phyloP scores from a whole-genome alignment of 495 filamentous ascomycete genomes.

The Tuber brumale region DNA sequence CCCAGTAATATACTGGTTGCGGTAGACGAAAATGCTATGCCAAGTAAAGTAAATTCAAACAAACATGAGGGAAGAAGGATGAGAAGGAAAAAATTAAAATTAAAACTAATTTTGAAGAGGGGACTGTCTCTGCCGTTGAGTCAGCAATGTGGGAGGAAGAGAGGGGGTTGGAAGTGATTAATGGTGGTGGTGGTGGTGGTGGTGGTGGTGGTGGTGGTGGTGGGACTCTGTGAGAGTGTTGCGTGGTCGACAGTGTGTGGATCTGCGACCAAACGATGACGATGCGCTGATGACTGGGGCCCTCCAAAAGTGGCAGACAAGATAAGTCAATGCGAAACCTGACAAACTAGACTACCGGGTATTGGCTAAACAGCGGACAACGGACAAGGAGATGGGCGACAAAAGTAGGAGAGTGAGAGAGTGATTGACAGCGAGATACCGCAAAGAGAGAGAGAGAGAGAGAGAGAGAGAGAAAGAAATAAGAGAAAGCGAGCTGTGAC shows the following conservation, averaged over 20 bases:
- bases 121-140: not conserved
- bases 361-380: not conserved
- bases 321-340: not conserved
- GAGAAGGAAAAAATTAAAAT: not conserved
- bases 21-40: not conserved
- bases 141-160: not conserved
- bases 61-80: not conserved
- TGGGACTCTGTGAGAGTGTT: not conserved
- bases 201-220: not conserved
- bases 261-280: not conserved
- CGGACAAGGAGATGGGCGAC: not conserved
- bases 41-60: not conserved
- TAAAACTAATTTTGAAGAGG: not conserved
- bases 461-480: not conserved
- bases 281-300: not conserved
- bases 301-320: not conserved
- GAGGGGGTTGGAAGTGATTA: not conserved
- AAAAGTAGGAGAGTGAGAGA: not conserved
- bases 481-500: not conserved
- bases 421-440: not conserved
- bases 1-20: not conserved
- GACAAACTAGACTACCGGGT: no score
- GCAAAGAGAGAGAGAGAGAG: not conserved
- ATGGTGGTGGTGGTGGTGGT: constrained; percentile 1
- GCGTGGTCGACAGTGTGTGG: not conserved